Evolutionary conservation across 176 grass and related monocot genomes (phyloP).

Genomic region (Oryza brachyantha): DNA sequence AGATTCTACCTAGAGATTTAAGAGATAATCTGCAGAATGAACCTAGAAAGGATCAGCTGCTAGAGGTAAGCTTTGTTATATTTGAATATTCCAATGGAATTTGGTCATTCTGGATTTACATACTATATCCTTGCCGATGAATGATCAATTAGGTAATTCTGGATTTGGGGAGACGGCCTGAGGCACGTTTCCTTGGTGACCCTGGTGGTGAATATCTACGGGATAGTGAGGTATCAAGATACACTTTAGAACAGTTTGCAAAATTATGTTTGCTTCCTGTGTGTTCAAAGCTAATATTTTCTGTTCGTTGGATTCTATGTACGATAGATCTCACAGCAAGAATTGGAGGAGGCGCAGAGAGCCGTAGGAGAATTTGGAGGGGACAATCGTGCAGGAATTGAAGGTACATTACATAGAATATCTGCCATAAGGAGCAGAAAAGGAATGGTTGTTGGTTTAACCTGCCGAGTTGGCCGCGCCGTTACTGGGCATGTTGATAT

Average conservation of each 20-base stretch:
- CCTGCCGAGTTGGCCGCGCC: constrained; percentile 91
- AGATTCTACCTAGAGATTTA: constrained; percentile 86
- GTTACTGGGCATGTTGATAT: constrained; percentile 92
- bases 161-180: constrained; percentile 90
- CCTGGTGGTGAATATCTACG: constrained; percentile 81
- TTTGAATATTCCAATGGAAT: not conserved
- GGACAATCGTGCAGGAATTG: constrained; percentile 86
- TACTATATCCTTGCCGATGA: constrained; percentile 3
- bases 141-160: constrained; percentile 65
- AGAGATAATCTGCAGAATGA: constrained; percentile 75
- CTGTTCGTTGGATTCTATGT: constrained; percentile 6
- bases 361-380: constrained; percentile 93
- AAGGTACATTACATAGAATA: constrained; percentile 98
- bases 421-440: constrained; percentile 98
- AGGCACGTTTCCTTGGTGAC: constrained; percentile 90
- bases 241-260: not conserved
- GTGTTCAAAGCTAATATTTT: not conserved
- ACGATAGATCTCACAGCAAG: constrained; percentile 77
- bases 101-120: not conserved
- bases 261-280: constrained; percentile 13
- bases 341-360: constrained; percentile 80
- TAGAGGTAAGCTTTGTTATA: constrained; percentile 57
- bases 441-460: constrained; percentile 89
- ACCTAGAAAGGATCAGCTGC: constrained; percentile 76
- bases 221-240: constrained; percentile 62